Conservation (phyloP, 257 asterid species). For the Primulina eburnea region DNA sequence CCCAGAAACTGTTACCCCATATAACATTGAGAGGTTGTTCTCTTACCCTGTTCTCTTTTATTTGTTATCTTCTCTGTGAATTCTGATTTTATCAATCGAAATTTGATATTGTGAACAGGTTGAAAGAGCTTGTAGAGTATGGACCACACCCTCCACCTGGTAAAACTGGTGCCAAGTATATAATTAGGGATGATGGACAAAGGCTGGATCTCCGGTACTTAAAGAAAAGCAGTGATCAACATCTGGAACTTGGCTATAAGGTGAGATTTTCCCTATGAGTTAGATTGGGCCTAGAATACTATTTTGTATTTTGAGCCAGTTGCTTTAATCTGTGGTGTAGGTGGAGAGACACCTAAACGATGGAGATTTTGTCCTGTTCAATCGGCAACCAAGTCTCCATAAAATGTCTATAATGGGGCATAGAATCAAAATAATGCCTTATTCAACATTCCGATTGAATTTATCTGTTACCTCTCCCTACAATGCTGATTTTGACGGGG, state of each 20-base stretch:
- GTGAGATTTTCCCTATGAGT: slow-evolving; percentile 30
- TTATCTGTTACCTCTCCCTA: slow-evolving; percentile 97
- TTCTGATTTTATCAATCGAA: slow-evolving; percentile 21
- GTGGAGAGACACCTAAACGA: slow-evolving; percentile 98
- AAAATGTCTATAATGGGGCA: slow-evolving; percentile 99
- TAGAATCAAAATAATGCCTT: slow-evolving; percentile 96
- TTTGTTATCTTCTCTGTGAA: slow-evolving; percentile 8
- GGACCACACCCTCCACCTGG: slow-evolving; percentile 99
- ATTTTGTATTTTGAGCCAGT: slow-evolving; percentile 22
- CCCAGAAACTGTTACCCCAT: slow-evolving; percentile 99
- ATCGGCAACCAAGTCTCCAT: slow-evolving; percentile 98
- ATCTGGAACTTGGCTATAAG: slow-evolving; percentile 96
- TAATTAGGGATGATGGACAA: slow-evolving; percentile 98
- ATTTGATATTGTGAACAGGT: slow-evolving; percentile 44
- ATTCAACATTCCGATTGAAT: slow-evolving; percentile 93
- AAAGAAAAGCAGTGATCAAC: slow-evolving; percentile 97
- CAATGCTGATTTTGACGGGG: slow-evolving; percentile 99
- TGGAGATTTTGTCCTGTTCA: slow-evolving; percentile 95
- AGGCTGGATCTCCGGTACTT: slow-evolving; percentile 98
- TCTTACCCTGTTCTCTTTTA: slow-evolving; percentile 1
- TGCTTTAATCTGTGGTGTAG: slow-evolving; percentile 42
- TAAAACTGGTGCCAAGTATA: slow-evolving; percentile 97
- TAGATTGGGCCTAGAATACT: slow-evolving; percentile 12
- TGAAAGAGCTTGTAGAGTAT: slow-evolving; percentile 95
- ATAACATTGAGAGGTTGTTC: slow-evolving; percentile 89